These are phyloP conservation scores for Trichoderma atroviride DNA, from an alignment of 2,329 filamentous ascomycete genomes.

Conservation along the genomic window DNA sequence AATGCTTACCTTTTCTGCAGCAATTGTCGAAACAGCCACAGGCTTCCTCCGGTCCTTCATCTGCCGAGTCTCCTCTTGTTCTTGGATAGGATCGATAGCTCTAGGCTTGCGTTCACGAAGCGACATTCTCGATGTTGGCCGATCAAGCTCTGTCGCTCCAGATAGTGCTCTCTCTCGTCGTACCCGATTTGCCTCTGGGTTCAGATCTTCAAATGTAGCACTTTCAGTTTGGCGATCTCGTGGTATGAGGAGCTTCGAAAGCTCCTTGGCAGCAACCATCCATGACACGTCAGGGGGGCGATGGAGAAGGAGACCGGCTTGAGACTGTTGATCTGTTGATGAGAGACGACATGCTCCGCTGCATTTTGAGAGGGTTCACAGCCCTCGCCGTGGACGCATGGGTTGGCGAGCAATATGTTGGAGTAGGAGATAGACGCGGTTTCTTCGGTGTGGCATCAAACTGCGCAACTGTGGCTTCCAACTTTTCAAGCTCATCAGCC, in stretches of 20 bases:
- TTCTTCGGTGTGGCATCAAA: slow-evolving; percentile 55
- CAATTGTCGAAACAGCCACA: background rate
- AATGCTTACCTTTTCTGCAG: slow-evolving; percentile 35
- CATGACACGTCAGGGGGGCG: slow-evolving; percentile 83
- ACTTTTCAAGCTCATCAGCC: slow-evolving; percentile 62
- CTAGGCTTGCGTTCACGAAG: slow-evolving; percentile 71
- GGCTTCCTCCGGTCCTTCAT: slow-evolving; percentile 61
- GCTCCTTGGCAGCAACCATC: slow-evolving; percentile 79
- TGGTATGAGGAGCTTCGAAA: slow-evolving; percentile 82
- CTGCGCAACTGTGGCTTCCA: slow-evolving; percentile 63
- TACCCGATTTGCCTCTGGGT: slow-evolving; percentile 64
- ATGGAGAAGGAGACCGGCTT: slow-evolving; percentile 59
- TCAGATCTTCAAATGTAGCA: slow-evolving; percentile 76
- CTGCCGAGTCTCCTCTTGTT: slow-evolving; percentile 48
- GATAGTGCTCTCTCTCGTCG: slow-evolving; percentile 66
- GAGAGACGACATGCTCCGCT: slow-evolving; percentile 63
- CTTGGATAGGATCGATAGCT: slow-evolving; percentile 56
- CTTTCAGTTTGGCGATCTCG: slow-evolving; percentile 73
- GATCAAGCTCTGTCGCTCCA: slow-evolving; percentile 38
- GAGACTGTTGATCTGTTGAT: slow-evolving; percentile 29
- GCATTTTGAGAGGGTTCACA: slow-evolving; percentile 66
- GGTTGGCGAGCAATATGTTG: slow-evolving; percentile 85
- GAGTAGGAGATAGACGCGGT: slow-evolving; percentile 57
- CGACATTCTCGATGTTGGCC: slow-evolving; percentile 66
- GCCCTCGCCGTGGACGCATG: slow-evolving; percentile 85